These are phyloP conservation scores for Camellia sinensis DNA, from an alignment of 148 eudicot species.

Conservation along the genomic window DNA sequence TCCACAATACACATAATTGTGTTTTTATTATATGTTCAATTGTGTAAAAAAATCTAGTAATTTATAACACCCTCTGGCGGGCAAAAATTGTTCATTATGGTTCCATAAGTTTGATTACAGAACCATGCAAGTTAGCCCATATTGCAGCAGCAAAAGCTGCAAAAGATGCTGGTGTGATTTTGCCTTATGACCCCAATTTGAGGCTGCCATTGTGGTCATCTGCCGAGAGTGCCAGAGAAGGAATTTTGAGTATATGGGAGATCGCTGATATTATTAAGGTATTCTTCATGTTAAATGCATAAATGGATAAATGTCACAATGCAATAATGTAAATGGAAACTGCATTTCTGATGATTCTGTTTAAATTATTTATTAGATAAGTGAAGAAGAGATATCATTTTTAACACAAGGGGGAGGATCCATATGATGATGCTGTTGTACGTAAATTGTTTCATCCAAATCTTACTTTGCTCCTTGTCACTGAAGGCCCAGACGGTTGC, in stretches of 20 bases:
- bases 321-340: not conserved
- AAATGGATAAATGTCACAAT: not conserved
- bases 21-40: too few species aligned
- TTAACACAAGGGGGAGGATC: slow-evolving; percentile 92
- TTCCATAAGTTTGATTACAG: too few species aligned
- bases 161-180: too few species aligned
- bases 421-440: slow-evolving; percentile 85
- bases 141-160: too few species aligned
- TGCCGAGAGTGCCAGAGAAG: slow-evolving; percentile 82
- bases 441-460: slow-evolving; percentile 85
- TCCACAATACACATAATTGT: too few species aligned
- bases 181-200: slow-evolving; percentile 92
- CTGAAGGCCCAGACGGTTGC: too few species aligned
- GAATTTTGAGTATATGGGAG: slow-evolving; percentile 94
- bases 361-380: slow-evolving; percentile 45
- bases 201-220: slow-evolving; percentile 98
- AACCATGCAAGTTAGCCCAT: too few species aligned
- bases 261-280: slow-evolving; percentile 96
- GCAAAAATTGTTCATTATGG: too few species aligned
- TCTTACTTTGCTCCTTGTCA: slow-evolving; percentile 71
- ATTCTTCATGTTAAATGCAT: not conserved
- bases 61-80: too few species aligned
- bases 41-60: too few species aligned
- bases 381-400: slow-evolving; percentile 90
- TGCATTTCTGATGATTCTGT: slow-evolving; percentile 17